Evolutionary conservation across 768 basidiomycete species (phyloP).

Genomic region (Rubroboletus satanas): DNA sequence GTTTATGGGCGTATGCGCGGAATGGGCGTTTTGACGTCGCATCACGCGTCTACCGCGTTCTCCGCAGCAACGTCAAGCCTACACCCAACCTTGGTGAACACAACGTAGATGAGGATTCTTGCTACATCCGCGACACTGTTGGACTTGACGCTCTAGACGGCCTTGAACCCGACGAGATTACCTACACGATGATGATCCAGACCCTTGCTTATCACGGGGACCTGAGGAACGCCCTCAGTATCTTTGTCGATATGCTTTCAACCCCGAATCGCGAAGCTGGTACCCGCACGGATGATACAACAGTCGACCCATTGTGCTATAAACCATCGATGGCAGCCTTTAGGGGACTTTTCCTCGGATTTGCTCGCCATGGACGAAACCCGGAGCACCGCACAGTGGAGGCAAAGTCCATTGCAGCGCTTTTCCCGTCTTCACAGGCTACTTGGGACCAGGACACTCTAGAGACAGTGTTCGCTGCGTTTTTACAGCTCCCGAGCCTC

Average conservation of each 20-base stretch:
- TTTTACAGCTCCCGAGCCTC: slow-evolving; percentile 52
- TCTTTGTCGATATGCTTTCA: slow-evolving; percentile 67
- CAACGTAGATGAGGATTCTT: slow-evolving; percentile 35
- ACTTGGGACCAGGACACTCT: slow-evolving; percentile 60
- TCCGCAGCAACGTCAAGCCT: slow-evolving; percentile 50
- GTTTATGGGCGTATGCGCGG: slow-evolving; percentile 64
- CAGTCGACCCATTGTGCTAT: slow-evolving; percentile 31
- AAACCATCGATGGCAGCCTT: slow-evolving; percentile 52
- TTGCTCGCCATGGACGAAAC: slow-evolving; percentile 52
- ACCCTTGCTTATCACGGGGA: slow-evolving; percentile 68
- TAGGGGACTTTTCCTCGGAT: slow-evolving; percentile 73
- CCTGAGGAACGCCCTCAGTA: slow-evolving; percentile 48
- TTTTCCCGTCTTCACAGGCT: slow-evolving; percentile 8
- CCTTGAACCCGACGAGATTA: slow-evolving; percentile 57
- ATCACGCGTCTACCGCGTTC: slow-evolving; percentile 55
- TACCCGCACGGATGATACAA: slow-evolving; percentile 26
- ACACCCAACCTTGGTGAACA: slow-evolving; percentile 33
- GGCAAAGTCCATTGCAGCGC: neutral
- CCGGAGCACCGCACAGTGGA: slow-evolving; percentile 6
- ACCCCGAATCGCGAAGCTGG: slow-evolving; percentile 39
- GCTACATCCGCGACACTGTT: slow-evolving; percentile 40
- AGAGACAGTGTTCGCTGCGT: slow-evolving; percentile 53
- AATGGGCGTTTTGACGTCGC: slow-evolving; percentile 54
- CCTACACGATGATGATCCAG: slow-evolving; percentile 69
- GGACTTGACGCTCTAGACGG: slow-evolving; percentile 41